These are phyloP conservation scores for Xylaria flabelliformis DNA, from an alignment of 495 filamentous ascomycete species.

Conservation along the genomic window DNA sequence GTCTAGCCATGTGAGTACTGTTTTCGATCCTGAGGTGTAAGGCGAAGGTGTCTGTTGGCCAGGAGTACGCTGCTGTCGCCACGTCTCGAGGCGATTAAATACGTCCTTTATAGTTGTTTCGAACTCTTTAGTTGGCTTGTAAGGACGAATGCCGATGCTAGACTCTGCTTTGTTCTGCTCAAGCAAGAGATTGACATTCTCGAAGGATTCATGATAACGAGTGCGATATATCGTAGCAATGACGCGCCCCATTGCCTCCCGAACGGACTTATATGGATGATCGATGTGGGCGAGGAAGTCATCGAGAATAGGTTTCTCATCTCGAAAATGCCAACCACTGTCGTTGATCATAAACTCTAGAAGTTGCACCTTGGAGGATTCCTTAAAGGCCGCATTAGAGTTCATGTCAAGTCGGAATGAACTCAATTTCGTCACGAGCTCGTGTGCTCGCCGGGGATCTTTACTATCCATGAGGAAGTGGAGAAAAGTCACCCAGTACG, in stretches of 20 bases:
- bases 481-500: slow-evolving; percentile 93
- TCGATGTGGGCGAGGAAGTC: slow-evolving; percentile 92
- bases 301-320: slow-evolving; percentile 84
- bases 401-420: slow-evolving; percentile 90
- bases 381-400: slow-evolving; percentile 98
- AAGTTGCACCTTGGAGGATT: slow-evolving; percentile 93
- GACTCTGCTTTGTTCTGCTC: slow-evolving; percentile 78
- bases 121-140: slow-evolving; percentile 78
- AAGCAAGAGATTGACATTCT: slow-evolving; percentile 74
- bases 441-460: slow-evolving; percentile 86
- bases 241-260: slow-evolving; percentile 91
- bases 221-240: slow-evolving; percentile 87
- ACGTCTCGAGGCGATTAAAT: slow-evolving; percentile 82
- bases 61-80: slow-evolving; percentile 82
- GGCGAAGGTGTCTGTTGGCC: slow-evolving; percentile 92
- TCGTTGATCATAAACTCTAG: slow-evolving; percentile 87
- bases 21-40: slow-evolving; percentile 96
- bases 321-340: slow-evolving; percentile 94
- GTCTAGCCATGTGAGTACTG: slow-evolving; percentile 93
- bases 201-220: slow-evolving; percentile 90
- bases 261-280: slow-evolving; percentile 96
- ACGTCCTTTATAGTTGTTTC: slow-evolving; percentile 72
- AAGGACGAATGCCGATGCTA: slow-evolving; percentile 85
- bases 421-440: slow-evolving; percentile 82
- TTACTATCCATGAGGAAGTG: slow-evolving; percentile 80